Percentiles rank a stretch among this genome's conserved stretches.
Evolutionary conservation across 768 basidiomycete genomes (phyloP).

Genomic region (Rhodotorula kratochvilovae): DNA sequence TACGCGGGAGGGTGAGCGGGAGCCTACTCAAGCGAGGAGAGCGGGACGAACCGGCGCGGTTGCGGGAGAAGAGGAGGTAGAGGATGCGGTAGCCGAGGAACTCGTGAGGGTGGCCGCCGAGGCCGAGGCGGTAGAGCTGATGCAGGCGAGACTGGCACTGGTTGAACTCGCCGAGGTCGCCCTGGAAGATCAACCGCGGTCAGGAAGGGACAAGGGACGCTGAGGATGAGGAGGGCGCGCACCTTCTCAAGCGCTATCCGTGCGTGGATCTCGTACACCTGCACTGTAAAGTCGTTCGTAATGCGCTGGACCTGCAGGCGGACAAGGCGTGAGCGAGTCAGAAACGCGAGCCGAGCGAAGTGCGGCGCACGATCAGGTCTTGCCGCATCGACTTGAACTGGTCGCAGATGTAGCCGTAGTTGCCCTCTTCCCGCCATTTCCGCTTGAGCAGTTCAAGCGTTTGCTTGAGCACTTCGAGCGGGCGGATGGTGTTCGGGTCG

Average conservation of each 20-base stretch:
- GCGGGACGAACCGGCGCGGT: conserved; percentile 70
- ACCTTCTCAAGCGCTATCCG: conserved; percentile 92
- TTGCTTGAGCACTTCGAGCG: conserved; percentile 72
- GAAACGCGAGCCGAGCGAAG: background rate
- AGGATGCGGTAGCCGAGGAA: conserved; percentile 97
- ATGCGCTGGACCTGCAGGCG: conserved; percentile 83
- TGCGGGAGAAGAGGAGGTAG: conserved; percentile 88
- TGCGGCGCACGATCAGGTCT: conserved; percentile 63
- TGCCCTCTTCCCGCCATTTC: conserved; percentile 72
- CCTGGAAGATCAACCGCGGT: too few species aligned
- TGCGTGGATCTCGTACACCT: conserved; percentile 97
- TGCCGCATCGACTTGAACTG: conserved; percentile 97
- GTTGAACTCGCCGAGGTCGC: conserved; percentile 97
- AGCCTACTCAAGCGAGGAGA: background rate
- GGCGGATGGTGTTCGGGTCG: conserved; percentile 87
- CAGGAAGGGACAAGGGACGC: too few species aligned
- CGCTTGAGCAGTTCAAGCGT: conserved; percentile 81
- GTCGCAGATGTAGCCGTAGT: conserved; percentile 89
- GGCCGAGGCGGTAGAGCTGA: conserved; percentile 84
- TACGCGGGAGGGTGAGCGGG: background rate
- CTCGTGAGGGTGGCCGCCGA: conserved; percentile 87
- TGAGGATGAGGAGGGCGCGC: conserved; percentile 39
- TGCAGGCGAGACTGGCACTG: conserved; percentile 90
- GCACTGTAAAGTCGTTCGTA: conserved; percentile 94
- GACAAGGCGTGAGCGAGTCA: background rate